Percentiles rank a stretch among this genome's conserved stretches.
Conservation (phyloP, 2,329 filamentous ascomycete genomes). For the Xylariales sp. region DNA sequence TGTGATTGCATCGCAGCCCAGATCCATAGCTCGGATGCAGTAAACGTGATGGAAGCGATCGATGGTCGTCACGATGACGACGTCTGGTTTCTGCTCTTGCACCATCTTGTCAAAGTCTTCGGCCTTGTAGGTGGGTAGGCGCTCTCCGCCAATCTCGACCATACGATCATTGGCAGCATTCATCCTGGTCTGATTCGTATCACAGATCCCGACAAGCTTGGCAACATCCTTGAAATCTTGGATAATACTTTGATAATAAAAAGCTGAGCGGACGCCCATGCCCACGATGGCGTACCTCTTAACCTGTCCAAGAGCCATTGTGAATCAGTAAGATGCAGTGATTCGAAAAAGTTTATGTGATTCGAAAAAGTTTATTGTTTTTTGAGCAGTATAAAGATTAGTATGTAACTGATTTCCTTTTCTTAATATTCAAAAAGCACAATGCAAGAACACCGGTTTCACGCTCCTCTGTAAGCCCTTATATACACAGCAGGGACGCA, state of each 20-base stretch:
- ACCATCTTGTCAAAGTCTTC: conserved; percentile 55
- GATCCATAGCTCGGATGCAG: conserved; percentile 53
- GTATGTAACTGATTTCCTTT: too few species aligned
- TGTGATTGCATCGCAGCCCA: conserved; percentile 57
- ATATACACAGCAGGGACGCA: too few species aligned
- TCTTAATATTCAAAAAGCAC: too few species aligned
- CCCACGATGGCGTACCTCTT: conserved; percentile 53
- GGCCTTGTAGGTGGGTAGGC: conserved; percentile 50
- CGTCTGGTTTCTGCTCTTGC: conserved; percentile 50
- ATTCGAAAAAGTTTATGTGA: too few species aligned
- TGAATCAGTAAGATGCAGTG: too few species aligned
- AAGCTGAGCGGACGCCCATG: conserved; percentile 53
- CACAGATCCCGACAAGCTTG: conserved; percentile 51
- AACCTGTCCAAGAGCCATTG: too few species aligned
- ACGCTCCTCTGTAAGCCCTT: too few species aligned
- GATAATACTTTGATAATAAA: conserved; percentile 57
- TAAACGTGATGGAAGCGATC: conserved; percentile 59
- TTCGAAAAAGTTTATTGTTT: too few species aligned
- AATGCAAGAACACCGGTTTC: too few species aligned
- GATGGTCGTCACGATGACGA: conserved; percentile 61
- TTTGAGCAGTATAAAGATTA: too few species aligned
- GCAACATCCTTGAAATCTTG: conserved; percentile 46
- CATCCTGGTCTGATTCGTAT: conserved; percentile 57
- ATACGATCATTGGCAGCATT: conserved; percentile 50
- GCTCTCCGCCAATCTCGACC: conserved; percentile 36